Evolutionary conservation across 2,329 filamentous ascomycete species (phyloP).

Genomic region (Rhynchosporium graminicola): DNA sequence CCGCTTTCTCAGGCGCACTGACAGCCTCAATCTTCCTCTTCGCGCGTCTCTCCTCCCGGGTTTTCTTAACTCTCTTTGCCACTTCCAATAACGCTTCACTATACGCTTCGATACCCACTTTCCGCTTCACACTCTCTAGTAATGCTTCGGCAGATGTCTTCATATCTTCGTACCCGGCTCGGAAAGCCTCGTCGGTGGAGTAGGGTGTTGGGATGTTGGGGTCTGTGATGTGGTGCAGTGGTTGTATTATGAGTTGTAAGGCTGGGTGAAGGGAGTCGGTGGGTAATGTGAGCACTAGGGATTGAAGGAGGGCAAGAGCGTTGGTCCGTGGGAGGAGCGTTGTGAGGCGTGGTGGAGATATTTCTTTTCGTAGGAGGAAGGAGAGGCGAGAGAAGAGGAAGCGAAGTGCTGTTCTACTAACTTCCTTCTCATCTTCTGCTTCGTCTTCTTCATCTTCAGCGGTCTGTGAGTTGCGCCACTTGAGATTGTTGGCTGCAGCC

Average conservation of each 20-base stretch:
- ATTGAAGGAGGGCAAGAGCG: conserved; percentile 72
- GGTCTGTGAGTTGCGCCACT: conserved; percentile 48
- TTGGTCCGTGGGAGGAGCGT: conserved; percentile 74
- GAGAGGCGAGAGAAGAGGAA: conserved; percentile 80
- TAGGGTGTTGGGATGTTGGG: conserved; percentile 70
- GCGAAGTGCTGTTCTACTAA: conserved; percentile 58
- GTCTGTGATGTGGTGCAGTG: conserved; percentile 83
- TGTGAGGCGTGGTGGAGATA: conserved; percentile 60
- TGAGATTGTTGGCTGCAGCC: conserved; percentile 58
- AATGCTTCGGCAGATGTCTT: conserved; percentile 73
- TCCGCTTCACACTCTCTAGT: conserved; percentile 81
- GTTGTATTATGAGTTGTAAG: conserved; percentile 64
- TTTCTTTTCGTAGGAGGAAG: conserved; percentile 75
- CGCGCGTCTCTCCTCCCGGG: conserved; percentile 70
- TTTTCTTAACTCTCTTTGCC: conserved; percentile 68
- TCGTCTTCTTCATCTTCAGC: conserved; percentile 44
- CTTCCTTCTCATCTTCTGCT: conserved; percentile 48
- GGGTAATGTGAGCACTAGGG: conserved; percentile 64
- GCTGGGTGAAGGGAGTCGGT: conserved; percentile 59
- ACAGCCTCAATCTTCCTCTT: conserved; percentile 93
- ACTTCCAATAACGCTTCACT: conserved; percentile 73
- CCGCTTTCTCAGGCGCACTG: conserved; percentile 75
- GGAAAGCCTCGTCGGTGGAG: conserved; percentile 70
- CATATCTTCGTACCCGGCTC: conserved; percentile 67
- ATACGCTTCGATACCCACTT: conserved; percentile 78